Base-by-base conservation (phyloP, 108 stramenopile genomes). In the Cylindrotheca fusiformis region DNA sequence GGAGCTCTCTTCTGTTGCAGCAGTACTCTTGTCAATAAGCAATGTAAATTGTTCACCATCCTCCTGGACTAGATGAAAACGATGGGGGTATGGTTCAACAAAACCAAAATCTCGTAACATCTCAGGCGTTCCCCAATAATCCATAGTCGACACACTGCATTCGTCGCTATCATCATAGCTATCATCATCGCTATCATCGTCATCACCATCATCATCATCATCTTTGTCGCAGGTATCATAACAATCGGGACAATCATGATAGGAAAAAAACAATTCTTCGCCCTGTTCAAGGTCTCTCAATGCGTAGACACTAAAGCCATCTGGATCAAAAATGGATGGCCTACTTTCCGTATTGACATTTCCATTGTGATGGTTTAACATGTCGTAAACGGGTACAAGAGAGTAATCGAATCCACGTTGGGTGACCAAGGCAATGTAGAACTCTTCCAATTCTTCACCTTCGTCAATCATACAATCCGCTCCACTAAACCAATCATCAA, bases 351-450 rank as follows among this genome's bases (percentile, higher is more conserved):
- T 49, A 41, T 71, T 81, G 74, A 55, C 20, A 50, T 51, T 59
- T 59, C 53, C 53, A 14, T 70, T 81, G 44, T 78, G 51, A 57
- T 85, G 80, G 49, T 75, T 79, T 27, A 76, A 68, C 75, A 85
- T 79, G 31, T 81, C 83, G 60, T 69, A 84, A 22, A 81, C 46
- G 4, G 83, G 83, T 53, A 86, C 70, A 58, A 86, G 56, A 31
- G 46, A 54, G 4, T 45, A 10, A 41, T 68, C 67, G 25, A 25
- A 68, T 3, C 67, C 48, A 10, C 67, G 44, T 50, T 59, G 67
- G 22, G 56, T 25, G 31, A 24, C 30, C 47, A 68, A 20, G 14
- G 46, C 56, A 8, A 59, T 14, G 14, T 41, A 41, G 10, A 6
- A 41, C 36, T 41, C 36, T 14, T 41, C 36, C 36, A 41, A 10